phyloP scores from a whole-genome alignment of 176 grass and related monocot genomes.

The Triticum aestivum region DNA sequence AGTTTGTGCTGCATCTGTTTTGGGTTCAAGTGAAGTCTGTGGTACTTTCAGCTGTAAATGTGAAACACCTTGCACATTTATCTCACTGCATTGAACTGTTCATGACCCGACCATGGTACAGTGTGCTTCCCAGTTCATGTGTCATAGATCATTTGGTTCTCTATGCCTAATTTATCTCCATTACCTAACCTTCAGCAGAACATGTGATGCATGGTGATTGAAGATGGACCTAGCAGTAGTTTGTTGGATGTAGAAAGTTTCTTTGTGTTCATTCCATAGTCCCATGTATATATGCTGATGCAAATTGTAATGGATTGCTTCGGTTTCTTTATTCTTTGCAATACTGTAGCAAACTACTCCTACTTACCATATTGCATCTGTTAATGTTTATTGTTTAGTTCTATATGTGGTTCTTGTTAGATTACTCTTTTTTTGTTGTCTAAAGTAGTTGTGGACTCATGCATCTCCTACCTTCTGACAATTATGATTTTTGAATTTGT shows the following conservation, averaged over 20 bases:
- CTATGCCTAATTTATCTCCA: background rate
- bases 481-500: conserved; percentile 44
- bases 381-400: background rate
- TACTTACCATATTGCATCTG: background rate
- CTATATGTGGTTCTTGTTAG: background rate
- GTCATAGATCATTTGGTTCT: background rate
- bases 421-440: background rate
- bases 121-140: background rate
- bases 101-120: background rate
- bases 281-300: background rate
- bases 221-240: background rate
- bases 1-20: conserved; percentile 2
- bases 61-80: background rate
- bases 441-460: background rate
- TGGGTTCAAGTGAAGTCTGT: background rate
- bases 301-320: background rate
- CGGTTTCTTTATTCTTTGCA: background rate
- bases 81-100: background rate
- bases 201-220: background rate
- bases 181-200: background rate
- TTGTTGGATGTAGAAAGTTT: background rate
- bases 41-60: background rate
- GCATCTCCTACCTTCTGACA: conserved; percentile 1
- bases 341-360: background rate
- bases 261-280: background rate